Base-by-base conservation (phyloP, 148 eudicot species). In the Rhododendron vialii region DNA sequence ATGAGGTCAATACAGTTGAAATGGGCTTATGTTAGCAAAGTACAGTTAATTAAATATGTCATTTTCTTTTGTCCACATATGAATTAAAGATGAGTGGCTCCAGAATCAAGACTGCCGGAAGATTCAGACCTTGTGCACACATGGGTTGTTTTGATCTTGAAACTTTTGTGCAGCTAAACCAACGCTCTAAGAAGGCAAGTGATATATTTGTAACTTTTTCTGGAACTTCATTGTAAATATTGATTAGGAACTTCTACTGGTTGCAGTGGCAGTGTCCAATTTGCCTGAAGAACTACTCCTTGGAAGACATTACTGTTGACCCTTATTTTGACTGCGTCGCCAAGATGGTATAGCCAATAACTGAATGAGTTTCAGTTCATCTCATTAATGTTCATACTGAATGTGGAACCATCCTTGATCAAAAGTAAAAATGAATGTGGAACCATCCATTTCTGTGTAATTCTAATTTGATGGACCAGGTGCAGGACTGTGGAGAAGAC, bases 141-240 rank as follows among this genome's bases (percentile, higher is more conserved):
- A 94, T 95, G 98, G 99, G 98, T 82, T 96, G 99, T 88, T 96
- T 96, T 93, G 99, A 96, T 96, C 98, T 96, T 80, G 92, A 94
- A 85, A 92, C 94, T 74, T 93, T 96, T 89, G 93, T 95, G 85
- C 92, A 89, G 88, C 91, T 96, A 86, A 96, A 96, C 87, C 96
- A 95, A 84, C 95, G 96, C 78, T 93, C 98, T 71, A 93, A 94
- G 86, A 96, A 96, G 99, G 99, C 92, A 93, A 93, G 96, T 67
- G 43, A 28, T 76, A 33, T 63, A 38, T 11, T 82, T 30, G 17
- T 85, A 85, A 50, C 41, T 75, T 48, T 33, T 24, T 85, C 51
- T 24, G 77, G 43, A 61, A 85, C 83, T 79, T 28, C 30, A 59
- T 41, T 85, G 18, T 43, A 26, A 38, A 26, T 79, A 59, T 20